phyloP scores from a whole-genome alignment of 805 yeast genomes.

The Candida golubevii region DNA sequence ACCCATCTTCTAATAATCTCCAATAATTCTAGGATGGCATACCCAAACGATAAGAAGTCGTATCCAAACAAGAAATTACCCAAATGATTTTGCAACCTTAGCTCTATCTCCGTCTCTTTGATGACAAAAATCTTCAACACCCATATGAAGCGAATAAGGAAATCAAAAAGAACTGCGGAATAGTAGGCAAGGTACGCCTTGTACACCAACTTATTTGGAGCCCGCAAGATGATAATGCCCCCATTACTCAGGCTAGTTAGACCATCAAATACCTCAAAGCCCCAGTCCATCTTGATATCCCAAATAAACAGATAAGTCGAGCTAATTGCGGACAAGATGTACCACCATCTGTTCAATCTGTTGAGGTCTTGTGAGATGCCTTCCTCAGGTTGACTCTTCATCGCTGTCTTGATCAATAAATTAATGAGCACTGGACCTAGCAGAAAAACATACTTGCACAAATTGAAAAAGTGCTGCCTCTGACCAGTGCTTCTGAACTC shows the following conservation, averaged over 20 bases:
- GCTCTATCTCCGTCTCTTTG: constrained; percentile 21
- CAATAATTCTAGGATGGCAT: constrained; percentile 61
- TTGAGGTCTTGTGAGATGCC: constrained; percentile 13
- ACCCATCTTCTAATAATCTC: constrained; percentile 83
- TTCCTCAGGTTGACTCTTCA: constrained; percentile 10
- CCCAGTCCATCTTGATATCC: constrained; percentile 93
- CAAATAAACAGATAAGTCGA: constrained; percentile 79
- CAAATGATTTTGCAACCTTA: constrained; percentile 14
- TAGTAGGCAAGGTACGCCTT: constrained; percentile 42
- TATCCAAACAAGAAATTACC: constrained; percentile 31
- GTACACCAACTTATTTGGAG: constrained; percentile 23
- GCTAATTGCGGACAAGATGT: constrained; percentile 47
- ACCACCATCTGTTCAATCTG: constrained; percentile 39
- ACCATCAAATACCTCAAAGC: constrained; percentile 48
- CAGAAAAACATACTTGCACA: constrained; percentile 68
- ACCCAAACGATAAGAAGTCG: constrained; percentile 47
- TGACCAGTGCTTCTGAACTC: constrained; percentile 58
- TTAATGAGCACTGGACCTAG: constrained; percentile 39
- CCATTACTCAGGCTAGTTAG: constrained; percentile 15
- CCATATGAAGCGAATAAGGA: constrained; percentile 74
- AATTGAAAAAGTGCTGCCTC: constrained; percentile 59
- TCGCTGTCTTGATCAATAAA: constrained; percentile 18
- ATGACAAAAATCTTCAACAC: constrained; percentile 47
- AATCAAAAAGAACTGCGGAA: constrained; percentile 56
- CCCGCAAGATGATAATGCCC: constrained; percentile 14